Evolutionary conservation across 768 basidiomycete species (phyloP).

Genomic region (Serendipita indica): DNA sequence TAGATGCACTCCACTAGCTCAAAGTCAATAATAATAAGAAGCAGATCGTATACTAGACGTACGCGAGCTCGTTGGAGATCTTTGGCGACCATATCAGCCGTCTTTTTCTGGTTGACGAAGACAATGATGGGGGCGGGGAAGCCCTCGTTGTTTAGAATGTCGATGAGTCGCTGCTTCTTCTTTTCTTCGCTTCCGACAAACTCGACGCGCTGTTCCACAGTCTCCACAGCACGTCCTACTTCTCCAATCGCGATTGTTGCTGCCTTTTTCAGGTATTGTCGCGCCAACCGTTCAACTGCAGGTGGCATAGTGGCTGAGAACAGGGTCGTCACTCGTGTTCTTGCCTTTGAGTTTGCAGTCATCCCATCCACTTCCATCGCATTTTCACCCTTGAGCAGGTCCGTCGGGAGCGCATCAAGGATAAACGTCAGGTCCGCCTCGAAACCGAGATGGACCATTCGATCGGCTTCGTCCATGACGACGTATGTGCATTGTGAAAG

Average conservation of each 20-base stretch:
- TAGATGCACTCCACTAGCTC: slow-evolving; percentile 70
- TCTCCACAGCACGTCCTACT: slow-evolving; percentile 94
- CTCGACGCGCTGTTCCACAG: slow-evolving; percentile 92
- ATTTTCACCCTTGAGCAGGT: slow-evolving; percentile 67
- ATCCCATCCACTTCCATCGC: slow-evolving; percentile 66
- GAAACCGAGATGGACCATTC: slow-evolving; percentile 97
- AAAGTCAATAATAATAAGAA: slow-evolving; percentile 7
- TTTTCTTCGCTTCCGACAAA: slow-evolving; percentile 88
- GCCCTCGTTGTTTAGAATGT: slow-evolving; percentile 78
- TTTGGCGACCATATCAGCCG: slow-evolving; percentile 94
- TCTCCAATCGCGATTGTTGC: slow-evolving; percentile 97
- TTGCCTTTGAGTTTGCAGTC: slow-evolving; percentile 39
- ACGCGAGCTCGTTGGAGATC: slow-evolving; percentile 82
- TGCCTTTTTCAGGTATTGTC: slow-evolving; percentile 85
- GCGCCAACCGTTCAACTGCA: slow-evolving; percentile 85
- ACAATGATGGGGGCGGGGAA: slow-evolving; percentile 89
- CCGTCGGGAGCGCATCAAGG: slow-evolving; percentile 77
- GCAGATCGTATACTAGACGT: slow-evolving; percentile 22
- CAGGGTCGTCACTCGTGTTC: slow-evolving; percentile 83
- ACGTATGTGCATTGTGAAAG: slow-evolving; percentile 95
- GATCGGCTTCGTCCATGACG: slow-evolving; percentile 99
- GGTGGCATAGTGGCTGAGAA: slow-evolving; percentile 99
- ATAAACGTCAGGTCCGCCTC: slow-evolving; percentile 91
- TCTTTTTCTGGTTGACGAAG: slow-evolving; percentile 99
- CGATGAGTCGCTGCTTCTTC: slow-evolving; percentile 85